Conservation (phyloP, 2,329 filamentous ascomycete species). For the Rutstroemia sydowiana region DNA sequence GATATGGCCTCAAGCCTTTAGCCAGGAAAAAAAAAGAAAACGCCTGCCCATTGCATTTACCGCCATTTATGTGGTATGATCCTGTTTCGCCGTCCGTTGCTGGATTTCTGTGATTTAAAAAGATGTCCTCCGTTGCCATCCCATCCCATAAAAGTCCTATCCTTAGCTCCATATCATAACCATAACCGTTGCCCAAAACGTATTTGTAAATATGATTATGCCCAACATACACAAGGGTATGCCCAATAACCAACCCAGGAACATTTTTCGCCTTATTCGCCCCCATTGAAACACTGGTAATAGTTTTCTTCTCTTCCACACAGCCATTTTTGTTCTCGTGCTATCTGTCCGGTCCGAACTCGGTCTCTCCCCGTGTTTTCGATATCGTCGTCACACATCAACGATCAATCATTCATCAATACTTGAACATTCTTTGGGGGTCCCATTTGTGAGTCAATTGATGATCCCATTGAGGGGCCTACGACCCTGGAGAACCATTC, state of each 20-base stretch:
- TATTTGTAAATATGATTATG: no score
- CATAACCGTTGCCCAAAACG: no score
- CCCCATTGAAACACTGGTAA: neutral
- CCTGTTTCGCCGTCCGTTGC: conserved; percentile 2
- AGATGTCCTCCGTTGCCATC: conserved; percentile 3
- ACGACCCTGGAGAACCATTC: neutral
- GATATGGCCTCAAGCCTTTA: neutral
- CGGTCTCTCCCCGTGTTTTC: neutral
- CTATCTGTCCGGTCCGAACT: neutral
- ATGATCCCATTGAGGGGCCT: no score
- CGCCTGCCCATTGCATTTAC: neutral
- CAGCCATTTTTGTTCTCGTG: neutral
- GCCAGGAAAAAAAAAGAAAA: neutral
- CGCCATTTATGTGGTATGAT: neutral
- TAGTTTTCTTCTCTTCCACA: neutral
- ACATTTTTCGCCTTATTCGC: neutral
- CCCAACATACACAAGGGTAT: neutral
- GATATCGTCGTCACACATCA: conserved; percentile 3
- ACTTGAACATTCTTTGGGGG: conserved; percentile 1
- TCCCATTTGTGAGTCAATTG: no score
- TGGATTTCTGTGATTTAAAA: conserved; percentile 7
- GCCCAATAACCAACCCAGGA: neutral
- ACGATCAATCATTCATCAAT: conserved; percentile 2
- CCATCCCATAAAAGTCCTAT: neutral
- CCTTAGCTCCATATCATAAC: neutral